Conservation (phyloP, 805 yeast genomes). For the Candida patagonica region DNA sequence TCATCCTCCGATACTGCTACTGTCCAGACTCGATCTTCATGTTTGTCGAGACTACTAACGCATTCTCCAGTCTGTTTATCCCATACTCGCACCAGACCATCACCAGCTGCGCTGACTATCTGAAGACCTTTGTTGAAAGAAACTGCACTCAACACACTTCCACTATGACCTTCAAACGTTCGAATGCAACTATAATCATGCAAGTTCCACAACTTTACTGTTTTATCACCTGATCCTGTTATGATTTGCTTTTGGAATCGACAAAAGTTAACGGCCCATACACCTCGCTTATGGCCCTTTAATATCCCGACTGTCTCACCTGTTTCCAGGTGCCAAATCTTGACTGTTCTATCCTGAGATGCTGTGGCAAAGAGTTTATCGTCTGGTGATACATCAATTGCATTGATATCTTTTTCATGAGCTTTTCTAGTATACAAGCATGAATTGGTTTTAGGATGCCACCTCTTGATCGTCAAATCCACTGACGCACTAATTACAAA, state of each 20-base stretch:
- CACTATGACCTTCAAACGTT: constrained; percentile 91
- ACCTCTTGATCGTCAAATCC: constrained; percentile 77
- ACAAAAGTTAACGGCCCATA: constrained; percentile 85
- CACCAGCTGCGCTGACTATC: constrained; percentile 74
- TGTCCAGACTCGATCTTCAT: constrained; percentile 84
- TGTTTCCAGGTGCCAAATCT: constrained; percentile 75
- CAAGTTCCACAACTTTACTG: constrained; percentile 82
- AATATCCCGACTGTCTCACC: constrained; percentile 84
- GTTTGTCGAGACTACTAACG: constrained; percentile 77
- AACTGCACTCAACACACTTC: constrained; percentile 75
- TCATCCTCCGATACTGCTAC: constrained; percentile 42
- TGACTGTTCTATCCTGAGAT: constrained; percentile 85
- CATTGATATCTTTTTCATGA: constrained; percentile 92
- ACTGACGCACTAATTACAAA: constrained; percentile 75
- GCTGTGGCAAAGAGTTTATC: constrained; percentile 87
- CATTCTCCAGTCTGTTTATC: constrained; percentile 66
- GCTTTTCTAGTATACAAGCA: constrained; percentile 91
- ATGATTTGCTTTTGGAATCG: constrained; percentile 60
- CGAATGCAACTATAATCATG: constrained; percentile 63
- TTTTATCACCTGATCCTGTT: constrained; percentile 90
- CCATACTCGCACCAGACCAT: constrained; percentile 91
- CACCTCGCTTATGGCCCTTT: constrained; percentile 87
- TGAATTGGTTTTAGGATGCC: constrained; percentile 44
- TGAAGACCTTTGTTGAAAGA: constrained; percentile 62
- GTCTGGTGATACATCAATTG: constrained; percentile 83